Evolutionary conservation across 352 stramenopile genomes (phyloP), one percentile per base, ranked within the genome.

Genomic region (Halophytophthora polymorphica): DNA sequence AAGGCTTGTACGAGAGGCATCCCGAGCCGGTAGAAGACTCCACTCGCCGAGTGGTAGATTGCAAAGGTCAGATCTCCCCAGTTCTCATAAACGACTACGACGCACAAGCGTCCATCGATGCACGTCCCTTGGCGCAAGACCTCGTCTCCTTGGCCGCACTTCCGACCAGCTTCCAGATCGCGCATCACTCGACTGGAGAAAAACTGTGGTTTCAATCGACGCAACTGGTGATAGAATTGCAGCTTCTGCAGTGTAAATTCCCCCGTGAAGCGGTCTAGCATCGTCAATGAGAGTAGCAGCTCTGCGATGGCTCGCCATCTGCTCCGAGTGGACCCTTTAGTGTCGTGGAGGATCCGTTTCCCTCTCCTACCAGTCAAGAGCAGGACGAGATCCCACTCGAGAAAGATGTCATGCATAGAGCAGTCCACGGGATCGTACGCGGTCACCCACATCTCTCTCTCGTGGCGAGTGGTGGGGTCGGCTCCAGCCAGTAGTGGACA

Each of bases 211-310:
- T 60, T 55, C 19, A 90, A 52, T 0, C 83, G 46, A 3, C 72
- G 69, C 39, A 90, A 53, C 12, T 64, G 69, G n/a, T 88, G 77
- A 19, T 76, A 93, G 19, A 90, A 90, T 22, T 75, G 67, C 3
- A 93, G 53, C 28, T 88, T 85, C 19, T 73, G 50, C 2, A 93
- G 43, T 3, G 77, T 89, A 45, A 93, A 85, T 29, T 73, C 69
- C 3, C 66, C 64, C 1, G 83, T 90, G 51, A 89, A 90, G 6
- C 71, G 67, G 45, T 93, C 80, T n/a, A 93, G 49, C 63, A 84
- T 90, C 3, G 68, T 58, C 25, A 81, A 53, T 0, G 66, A 66
- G 3, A 93, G 62, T 6, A 90, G 29, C 7, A 69, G 64, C 14
- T 82, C 59, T 2, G 80, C 80, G 23, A 82, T 73, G 6, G 45